These are phyloP conservation scores for Selenicereus undatus DNA, from an alignment of 148 eudicot genomes.

Conservation along the genomic window DNA sequence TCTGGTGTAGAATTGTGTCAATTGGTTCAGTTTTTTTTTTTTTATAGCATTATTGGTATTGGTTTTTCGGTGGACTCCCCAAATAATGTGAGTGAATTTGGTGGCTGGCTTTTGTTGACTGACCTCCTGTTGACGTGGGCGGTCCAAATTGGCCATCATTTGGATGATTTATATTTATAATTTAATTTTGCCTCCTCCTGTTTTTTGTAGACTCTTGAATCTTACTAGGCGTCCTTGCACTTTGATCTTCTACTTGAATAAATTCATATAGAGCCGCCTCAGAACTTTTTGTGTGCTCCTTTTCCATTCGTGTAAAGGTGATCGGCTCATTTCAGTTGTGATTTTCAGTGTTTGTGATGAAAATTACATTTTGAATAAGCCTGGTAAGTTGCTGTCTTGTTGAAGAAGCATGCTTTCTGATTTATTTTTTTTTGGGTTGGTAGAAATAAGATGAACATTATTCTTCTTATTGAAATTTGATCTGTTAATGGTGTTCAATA, in stretches of 20 bases:
- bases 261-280: background rate
- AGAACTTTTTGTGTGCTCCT: background rate
- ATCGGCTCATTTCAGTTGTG: background rate
- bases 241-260: background rate
- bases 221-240: background rate
- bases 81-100: constrained; percentile 22
- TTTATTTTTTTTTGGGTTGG: no score
- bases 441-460: background rate
- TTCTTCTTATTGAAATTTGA: background rate
- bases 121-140: background rate
- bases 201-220: constrained; percentile 18
- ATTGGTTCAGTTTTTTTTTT: background rate
- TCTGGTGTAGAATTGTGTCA: constrained; percentile 15
- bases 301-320: background rate
- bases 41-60: background rate
- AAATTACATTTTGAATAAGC: background rate
- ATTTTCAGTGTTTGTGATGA: background rate
- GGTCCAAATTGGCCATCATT: constrained; percentile 21
- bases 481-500: background rate
- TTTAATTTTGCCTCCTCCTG: background rate
- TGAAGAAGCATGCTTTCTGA: background rate
- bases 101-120: constrained; percentile 28
- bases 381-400: constrained; percentile 3
- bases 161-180: background rate
- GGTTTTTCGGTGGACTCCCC: constrained; percentile 6